Conservation (phyloP, 768 basidiomycete genomes). For the Daedaleopsis sinensis region DNA sequence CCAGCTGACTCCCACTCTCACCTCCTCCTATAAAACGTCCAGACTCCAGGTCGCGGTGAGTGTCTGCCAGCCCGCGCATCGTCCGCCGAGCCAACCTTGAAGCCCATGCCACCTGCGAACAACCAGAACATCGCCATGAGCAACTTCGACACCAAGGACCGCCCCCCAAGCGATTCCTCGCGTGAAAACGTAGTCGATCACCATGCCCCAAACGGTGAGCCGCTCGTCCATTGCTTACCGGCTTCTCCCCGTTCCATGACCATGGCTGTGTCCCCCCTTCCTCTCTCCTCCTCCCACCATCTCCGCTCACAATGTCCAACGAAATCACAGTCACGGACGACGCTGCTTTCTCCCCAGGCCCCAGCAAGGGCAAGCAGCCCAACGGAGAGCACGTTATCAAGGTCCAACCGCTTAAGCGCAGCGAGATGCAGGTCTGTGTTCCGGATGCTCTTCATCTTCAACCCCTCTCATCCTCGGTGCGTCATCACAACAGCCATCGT, state of each 20-base stretch:
- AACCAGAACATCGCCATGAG: background rate
- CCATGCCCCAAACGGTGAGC: constrained; percentile 59
- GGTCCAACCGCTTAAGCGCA: constrained; percentile 84
- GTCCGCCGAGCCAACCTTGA: background rate
- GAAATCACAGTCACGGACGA: constrained; percentile 66
- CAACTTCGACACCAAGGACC: constrained; percentile 1
- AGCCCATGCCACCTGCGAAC: background rate
- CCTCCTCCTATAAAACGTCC: constrained; percentile 1
- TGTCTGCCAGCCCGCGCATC: background rate
- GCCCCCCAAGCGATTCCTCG: background rate
- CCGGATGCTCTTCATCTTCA: constrained; percentile 7
- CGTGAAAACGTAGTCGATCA: constrained; percentile 36
- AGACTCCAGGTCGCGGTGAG: background rate
- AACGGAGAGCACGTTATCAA: constrained; percentile 53
- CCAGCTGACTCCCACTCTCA: constrained; percentile 1
- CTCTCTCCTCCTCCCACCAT: constrained; percentile 4
- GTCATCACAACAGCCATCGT: constrained; percentile 67
- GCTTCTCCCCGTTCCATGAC: background rate
- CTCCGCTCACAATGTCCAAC: constrained; percentile 20
- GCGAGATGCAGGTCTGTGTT: constrained; percentile 79
- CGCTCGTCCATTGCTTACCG: constrained; percentile 1
- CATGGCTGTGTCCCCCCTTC: background rate
- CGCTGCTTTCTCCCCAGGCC: background rate
- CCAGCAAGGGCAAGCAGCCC: constrained; percentile 5
- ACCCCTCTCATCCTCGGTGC: constrained; percentile 2